These are phyloP conservation scores for Alternaria sp. DNA, from an alignment of 2,329 filamentous ascomycete species.

Conservation along the genomic window DNA sequence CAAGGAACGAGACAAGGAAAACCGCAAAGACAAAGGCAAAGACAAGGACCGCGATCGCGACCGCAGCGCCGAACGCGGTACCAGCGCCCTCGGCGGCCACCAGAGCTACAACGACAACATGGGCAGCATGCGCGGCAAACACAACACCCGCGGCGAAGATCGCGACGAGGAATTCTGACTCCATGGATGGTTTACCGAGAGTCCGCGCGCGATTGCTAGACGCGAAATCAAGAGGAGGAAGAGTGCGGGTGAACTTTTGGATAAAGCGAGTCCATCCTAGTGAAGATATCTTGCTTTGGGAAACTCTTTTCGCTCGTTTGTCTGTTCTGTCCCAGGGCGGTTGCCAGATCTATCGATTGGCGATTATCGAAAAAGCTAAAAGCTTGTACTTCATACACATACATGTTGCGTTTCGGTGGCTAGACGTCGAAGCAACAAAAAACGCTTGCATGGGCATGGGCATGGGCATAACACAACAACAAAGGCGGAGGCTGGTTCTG, in stretches of 20 bases:
- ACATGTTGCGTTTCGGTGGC: neutral
- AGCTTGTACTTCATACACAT: neutral
- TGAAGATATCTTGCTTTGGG: neutral
- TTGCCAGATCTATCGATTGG: no score
- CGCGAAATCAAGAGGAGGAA: conserved; percentile 38
- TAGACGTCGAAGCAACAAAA: neutral
- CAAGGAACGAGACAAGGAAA: conserved; percentile 26
- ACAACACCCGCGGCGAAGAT: neutral
- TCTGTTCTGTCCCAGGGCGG: neutral
- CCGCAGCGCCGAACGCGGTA: conserved; percentile 17
- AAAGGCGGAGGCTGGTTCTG: neutral
- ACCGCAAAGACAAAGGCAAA: conserved; percentile 20
- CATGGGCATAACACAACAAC: neutral
- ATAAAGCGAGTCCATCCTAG: conserved; percentile 4
- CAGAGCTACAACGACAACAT: conserved; percentile 7
- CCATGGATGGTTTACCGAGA: conserved; percentile 43
- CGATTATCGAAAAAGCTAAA: neutral
- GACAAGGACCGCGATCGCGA: conserved; percentile 20
- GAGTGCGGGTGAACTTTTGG: conserved; percentile 40
- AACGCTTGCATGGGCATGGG: neutral
- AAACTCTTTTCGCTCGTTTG: neutral
- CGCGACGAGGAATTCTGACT: conserved; percentile 44
- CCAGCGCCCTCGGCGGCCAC: conserved; percentile 32
- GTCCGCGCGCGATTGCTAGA: conserved; percentile 12
- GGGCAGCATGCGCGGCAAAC: conserved; percentile 2